phyloP scores from a whole-genome alignment of 1,139 yeast species.

The Yamadazyma jaroonii region DNA sequence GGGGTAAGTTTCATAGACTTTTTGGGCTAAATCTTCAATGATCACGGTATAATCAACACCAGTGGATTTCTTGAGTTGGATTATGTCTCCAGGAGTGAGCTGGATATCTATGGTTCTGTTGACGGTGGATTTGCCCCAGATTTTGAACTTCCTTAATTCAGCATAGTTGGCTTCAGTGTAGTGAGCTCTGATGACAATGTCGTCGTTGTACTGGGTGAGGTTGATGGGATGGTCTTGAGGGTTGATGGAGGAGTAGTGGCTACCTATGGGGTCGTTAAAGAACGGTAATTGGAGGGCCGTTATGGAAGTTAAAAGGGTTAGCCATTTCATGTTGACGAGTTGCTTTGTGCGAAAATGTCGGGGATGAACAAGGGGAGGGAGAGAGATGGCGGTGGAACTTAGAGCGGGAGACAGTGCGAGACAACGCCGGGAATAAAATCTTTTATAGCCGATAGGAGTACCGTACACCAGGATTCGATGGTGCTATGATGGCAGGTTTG shows the following conservation, averaged over 20 bases:
- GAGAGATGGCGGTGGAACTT: no score
- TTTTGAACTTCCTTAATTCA: conserved; percentile 17
- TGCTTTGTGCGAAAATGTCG: no score
- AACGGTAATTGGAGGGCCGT: conserved; percentile 3
- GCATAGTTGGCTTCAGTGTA: conserved; percentile 17
- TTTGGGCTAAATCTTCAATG: conserved; percentile 57
- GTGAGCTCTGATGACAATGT: conserved; percentile 49
- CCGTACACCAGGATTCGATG: no score
- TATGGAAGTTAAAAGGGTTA: neutral
- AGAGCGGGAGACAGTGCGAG: no score
- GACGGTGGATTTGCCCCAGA: conserved; percentile 32
- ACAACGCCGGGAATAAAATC: no score
- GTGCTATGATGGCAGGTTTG: no score
- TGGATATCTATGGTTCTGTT: conserved; percentile 34
- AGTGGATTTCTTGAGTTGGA: conserved; percentile 20
- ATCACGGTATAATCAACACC: conserved; percentile 30
- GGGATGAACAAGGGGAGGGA: no score
- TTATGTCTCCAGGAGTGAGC: conserved; percentile 22
- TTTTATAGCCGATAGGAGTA: no score
- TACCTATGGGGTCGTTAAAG: neutral
- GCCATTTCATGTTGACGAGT: neutral
- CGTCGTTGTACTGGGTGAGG: conserved; percentile 46
- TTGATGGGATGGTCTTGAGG: conserved; percentile 41
- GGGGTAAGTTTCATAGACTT: conserved; percentile 56
- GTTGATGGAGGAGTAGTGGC: conserved; percentile 17